Evolutionary conservation across 2,329 filamentous ascomycete genomes (phyloP).

Genomic region (Pseudopithomyces chartarum): DNA sequence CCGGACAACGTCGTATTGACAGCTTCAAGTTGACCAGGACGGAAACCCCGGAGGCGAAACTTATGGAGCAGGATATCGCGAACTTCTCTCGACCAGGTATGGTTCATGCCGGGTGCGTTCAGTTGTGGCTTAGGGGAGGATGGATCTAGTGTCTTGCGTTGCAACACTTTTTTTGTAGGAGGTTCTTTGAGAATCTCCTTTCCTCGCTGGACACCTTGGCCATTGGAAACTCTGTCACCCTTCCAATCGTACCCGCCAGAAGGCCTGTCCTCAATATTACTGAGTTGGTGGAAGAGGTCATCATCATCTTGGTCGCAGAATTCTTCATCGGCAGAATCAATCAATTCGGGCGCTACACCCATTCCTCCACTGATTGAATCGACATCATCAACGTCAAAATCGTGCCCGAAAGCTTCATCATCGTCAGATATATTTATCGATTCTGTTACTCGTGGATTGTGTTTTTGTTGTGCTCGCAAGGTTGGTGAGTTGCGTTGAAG

Average conservation of each 20-base stretch:
- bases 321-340: slow-evolving; percentile 26
- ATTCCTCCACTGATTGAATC: slow-evolving; percentile 28
- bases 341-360: slow-evolving; percentile 19
- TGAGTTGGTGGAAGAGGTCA: slow-evolving; percentile 47
- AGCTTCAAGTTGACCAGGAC: slow-evolving; percentile 89
- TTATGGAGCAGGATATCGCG: slow-evolving; percentile 77
- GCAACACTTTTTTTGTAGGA: slow-evolving; percentile 23
- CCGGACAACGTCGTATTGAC: slow-evolving; percentile 91
- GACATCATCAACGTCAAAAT: slow-evolving; percentile 33
- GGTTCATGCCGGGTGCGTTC: slow-evolving; percentile 36
- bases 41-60: slow-evolving; percentile 85
- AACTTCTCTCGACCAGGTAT: slow-evolving; percentile 84
- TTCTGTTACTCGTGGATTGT: slow-evolving; percentile 11
- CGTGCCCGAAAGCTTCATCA: slow-evolving; percentile 29
- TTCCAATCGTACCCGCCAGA: slow-evolving; percentile 34
- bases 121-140: slow-evolving; percentile 33
- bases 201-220: slow-evolving; percentile 14
- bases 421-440: slow-evolving; percentile 17
- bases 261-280: slow-evolving; percentile 48
- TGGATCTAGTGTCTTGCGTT: slow-evolving; percentile 18
- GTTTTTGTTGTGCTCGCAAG: slow-evolving; percentile 4
- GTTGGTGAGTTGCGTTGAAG: slow-evolving; percentile 18
- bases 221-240: slow-evolving; percentile 23
- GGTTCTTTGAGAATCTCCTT: slow-evolving; percentile 41
- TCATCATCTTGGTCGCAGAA: slow-evolving; percentile 40